Base-by-base conservation (phyloP, 2,329 filamentous ascomycete genomes). In the Penicillium rolfsii region DNA sequence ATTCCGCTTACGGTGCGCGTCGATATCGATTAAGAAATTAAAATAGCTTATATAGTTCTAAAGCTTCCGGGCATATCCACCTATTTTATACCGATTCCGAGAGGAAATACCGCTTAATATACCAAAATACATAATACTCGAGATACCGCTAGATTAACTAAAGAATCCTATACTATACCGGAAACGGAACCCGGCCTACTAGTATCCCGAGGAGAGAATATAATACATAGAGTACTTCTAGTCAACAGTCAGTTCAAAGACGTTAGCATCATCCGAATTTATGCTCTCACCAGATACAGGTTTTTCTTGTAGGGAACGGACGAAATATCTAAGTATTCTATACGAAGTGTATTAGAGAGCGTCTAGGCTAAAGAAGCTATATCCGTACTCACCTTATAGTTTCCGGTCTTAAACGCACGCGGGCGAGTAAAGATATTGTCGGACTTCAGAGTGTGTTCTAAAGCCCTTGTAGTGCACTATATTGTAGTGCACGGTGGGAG, bases 1-100 rank as follows among this genome's bases (percentile, higher is more conserved):
- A 4, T 6, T 33, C 4, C 26, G 24, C 46, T 33, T 49, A 0
- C 46, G 4, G 46, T 49, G n/a, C n/a, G 28, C 8, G 26, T 33
- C 45, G 26, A 2, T 30, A 12, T 49, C 45, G 45, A n/a, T 33
- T 49, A 4, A 8, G 2, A 33, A n/a, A 49, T 33, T 33, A 26
- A 49, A 49, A 49, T 2, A 49, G 46, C 46, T 49, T 49, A 14
- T 49, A 26, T 19, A 33, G 28, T 11, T 49, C 26, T 26, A 49
- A 49, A n/a, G 46, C 43, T 7, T 46, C 43, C 33, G 46, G 46
- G 7, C 46, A 49, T 49, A 14, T 49, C 46, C 46, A 49, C 46
- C 46, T 26, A 33, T 49, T n/a, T 49, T 33, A 26, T 24, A 49
- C 26, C 46, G 26, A 49, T 49, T 49, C 46, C 28, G 24, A 4